phyloP scores from a whole-genome alignment of 306 rosid species.

The Ochetophila trinervis region DNA sequence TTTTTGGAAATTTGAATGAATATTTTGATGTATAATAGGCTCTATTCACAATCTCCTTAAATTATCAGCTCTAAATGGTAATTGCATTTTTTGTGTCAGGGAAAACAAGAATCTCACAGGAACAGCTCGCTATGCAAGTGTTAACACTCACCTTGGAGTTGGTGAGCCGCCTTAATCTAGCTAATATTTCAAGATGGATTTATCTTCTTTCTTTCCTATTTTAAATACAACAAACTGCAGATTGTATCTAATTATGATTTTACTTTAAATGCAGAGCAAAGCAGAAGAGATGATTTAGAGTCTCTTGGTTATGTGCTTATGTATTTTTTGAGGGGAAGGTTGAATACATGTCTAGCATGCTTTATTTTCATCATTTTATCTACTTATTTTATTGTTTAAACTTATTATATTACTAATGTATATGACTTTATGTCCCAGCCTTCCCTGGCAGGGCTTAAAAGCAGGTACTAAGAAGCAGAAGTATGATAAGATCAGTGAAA shows the following conservation, averaged over 20 bases:
- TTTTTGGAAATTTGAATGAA: neutral
- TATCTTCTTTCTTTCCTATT: neutral
- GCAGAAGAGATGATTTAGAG: conserved; percentile 99
- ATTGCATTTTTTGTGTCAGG: conserved; percentile 40
- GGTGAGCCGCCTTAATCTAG: conserved; percentile 52
- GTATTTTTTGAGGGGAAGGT: conserved; percentile 99
- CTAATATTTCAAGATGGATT: conserved; percentile 17
- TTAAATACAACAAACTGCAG: conserved; percentile 5
- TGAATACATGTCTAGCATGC: conserved; percentile 20
- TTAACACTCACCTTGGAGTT: conserved; percentile 96
- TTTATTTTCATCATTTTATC: conserved; percentile 3
- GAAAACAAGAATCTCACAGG: conserved; percentile 99
- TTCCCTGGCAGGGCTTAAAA: conserved; percentile 98
- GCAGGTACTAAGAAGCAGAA: conserved; percentile 96
- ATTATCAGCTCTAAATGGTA: conserved; percentile 1
- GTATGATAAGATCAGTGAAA: conserved; percentile 96
- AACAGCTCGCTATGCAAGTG: conserved; percentile 99
- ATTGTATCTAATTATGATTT: conserved; percentile 9
- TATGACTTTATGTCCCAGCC: conserved; percentile 54
- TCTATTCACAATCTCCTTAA: neutral
- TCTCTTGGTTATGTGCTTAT: conserved; percentile 96
- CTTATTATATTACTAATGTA: conserved; percentile 21
- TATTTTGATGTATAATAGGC: no score
- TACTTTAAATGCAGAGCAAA: conserved; percentile 70
- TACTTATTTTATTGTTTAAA: neutral